A percentile compares a stretch with the other conserved stretches of the same genome.
Evolutionary conservation across 495 filamentous ascomycete genomes (phyloP).

Genomic region (Apiosordaria backusii): DNA sequence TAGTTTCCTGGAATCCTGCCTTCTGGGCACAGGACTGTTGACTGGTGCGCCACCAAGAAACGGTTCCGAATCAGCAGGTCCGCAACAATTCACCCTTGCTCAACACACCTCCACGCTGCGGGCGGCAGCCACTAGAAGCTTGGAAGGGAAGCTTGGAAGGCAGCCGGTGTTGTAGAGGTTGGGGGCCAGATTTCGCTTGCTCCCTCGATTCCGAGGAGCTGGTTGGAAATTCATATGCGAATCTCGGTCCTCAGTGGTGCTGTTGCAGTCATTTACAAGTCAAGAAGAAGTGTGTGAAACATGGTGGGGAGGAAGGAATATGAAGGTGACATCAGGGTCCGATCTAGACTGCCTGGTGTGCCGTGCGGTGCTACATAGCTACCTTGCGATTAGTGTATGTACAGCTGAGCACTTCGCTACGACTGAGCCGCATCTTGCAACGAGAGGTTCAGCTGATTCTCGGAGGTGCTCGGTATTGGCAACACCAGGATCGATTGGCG

Average conservation of each 20-base stretch:
- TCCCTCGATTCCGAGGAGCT: neutral
- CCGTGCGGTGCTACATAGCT: too few species aligned
- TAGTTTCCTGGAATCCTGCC: slow-evolving; percentile 19
- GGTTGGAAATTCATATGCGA: neutral
- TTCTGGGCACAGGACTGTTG: slow-evolving; percentile 19
- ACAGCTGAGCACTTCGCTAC: neutral
- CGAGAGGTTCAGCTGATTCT: neutral
- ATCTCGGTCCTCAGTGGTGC: too few species aligned
- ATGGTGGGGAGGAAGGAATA: neutral
- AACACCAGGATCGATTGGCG: neutral
- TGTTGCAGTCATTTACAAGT: neutral
- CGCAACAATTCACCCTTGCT: slow-evolving; percentile 6
- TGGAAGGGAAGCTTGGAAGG: neutral
- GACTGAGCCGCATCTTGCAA: neutral
- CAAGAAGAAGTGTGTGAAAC: neutral
- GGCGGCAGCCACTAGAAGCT: neutral
- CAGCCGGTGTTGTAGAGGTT: neutral
- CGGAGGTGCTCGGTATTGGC: neutral
- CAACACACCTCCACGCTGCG: neutral
- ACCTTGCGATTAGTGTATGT: too few species aligned
- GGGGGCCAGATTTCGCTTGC: neutral
- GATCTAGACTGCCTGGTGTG: neutral
- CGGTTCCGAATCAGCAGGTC: neutral
- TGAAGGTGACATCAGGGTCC: neutral
- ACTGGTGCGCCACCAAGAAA: neutral